These are phyloP conservation scores for Wickerhamomyces queroliae DNA, from an alignment of 805 yeast genomes.

Conservation along the genomic window DNA sequence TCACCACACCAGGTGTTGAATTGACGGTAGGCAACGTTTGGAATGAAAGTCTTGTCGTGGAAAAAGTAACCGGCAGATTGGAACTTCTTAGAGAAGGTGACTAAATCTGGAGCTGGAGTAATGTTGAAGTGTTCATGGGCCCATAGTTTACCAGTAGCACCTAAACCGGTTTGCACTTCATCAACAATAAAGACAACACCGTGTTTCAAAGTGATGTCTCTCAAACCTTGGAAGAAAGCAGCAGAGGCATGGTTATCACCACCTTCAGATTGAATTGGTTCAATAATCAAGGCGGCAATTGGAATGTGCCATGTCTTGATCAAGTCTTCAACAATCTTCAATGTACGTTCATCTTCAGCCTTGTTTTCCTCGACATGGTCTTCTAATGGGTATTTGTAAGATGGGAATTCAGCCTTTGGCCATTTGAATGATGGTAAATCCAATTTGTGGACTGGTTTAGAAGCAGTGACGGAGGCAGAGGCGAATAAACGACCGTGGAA, in stretches of 20 bases:
- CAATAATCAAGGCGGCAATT: conserved; percentile 84
- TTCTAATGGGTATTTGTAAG: conserved; percentile 78
- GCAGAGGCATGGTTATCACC: conserved; percentile 86
- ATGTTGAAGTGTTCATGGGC: conserved; percentile 83
- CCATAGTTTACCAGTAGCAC: conserved; percentile 84
- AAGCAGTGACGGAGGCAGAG: conserved; percentile 83
- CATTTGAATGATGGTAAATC: conserved; percentile 91
- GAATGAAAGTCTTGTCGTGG: conserved; percentile 67
- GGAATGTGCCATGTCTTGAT: conserved; percentile 66
- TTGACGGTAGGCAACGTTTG: conserved; percentile 78
- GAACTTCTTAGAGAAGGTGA: conserved; percentile 83
- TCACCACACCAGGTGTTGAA: conserved; percentile 95
- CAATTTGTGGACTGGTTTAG: conserved; percentile 92
- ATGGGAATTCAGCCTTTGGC: conserved; percentile 95
- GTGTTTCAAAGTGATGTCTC: conserved; percentile 67
- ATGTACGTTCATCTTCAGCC: conserved; percentile 77
- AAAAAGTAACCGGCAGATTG: conserved; percentile 87
- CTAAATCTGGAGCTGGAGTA: conserved; percentile 73
- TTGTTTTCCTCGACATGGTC: conserved; percentile 56
- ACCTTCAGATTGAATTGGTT: conserved; percentile 90
- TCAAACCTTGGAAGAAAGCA: conserved; percentile 74
- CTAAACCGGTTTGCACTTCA: conserved; percentile 89
- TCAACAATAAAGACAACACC: conserved; percentile 72
- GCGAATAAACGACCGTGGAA: conserved; percentile 97
- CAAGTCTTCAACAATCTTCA: conserved; percentile 66